Evolutionary conservation across 2,329 filamentous ascomycete species (phyloP).

Genomic region (Stachybotrys chlorohalonatus): DNA sequence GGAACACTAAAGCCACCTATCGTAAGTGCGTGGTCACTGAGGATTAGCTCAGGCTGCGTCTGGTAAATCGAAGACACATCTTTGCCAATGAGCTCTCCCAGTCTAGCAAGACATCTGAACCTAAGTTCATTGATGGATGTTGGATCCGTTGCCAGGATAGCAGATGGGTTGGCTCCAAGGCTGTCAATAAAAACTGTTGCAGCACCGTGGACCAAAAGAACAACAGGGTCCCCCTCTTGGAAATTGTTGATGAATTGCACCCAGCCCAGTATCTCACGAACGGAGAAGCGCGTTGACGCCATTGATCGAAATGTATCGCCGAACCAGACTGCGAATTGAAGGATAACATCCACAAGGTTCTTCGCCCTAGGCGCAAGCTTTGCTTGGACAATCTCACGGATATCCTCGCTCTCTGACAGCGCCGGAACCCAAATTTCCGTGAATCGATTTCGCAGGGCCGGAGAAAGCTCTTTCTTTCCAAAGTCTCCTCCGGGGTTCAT

Average conservation of each 20-base stretch:
- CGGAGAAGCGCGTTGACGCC: conserved; percentile 69
- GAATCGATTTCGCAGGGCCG: conserved; percentile 89
- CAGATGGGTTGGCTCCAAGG: conserved; percentile 88
- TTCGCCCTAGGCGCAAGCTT: conserved; percentile 56
- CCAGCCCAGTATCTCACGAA: conserved; percentile 90
- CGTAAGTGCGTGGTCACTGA: conserved; percentile 41
- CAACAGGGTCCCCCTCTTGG: conserved; percentile 31
- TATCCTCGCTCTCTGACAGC: conserved; percentile 74
- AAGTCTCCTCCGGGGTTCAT: conserved; percentile 99
- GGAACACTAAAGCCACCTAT: conserved; percentile 69
- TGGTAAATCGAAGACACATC: conserved; percentile 61
- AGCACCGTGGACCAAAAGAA: conserved; percentile 67
- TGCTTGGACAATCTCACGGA: conserved; percentile 73
- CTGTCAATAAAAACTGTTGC: conserved; percentile 95
- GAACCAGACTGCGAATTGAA: conserved; percentile 91
- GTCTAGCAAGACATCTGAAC: conserved; percentile 60
- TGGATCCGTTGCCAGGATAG: conserved; percentile 64
- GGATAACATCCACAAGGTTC: conserved; percentile 57
- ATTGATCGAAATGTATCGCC: conserved; percentile 70
- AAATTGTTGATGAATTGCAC: conserved; percentile 80
- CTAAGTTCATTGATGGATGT: conserved; percentile 64
- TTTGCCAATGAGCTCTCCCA: conserved; percentile 54
- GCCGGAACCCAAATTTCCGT: conserved; percentile 98
- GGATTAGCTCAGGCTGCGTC: conserved; percentile 47
- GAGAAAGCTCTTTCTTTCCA: conserved; percentile 94